These are phyloP conservation scores for Nannizzia gypsea DNA, from an alignment of 2,329 filamentous ascomycete genomes.

Conservation along the genomic window DNA sequence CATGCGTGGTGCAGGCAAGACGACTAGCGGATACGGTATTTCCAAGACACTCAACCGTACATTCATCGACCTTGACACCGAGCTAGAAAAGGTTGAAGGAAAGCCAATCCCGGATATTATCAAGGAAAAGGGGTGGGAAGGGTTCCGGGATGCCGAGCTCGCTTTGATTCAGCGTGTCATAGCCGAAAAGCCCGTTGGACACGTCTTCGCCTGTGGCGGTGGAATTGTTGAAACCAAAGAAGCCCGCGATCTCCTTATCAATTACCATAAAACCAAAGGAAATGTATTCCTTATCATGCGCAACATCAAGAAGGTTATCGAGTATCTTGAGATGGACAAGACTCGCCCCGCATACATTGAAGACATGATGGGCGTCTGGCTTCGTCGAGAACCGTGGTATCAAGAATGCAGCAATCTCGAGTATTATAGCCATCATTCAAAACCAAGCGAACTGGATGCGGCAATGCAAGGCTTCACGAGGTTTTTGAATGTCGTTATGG, in stretches of 20 bases:
- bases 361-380: slow-evolving; percentile 83
- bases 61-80: slow-evolving; percentile 76
- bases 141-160: slow-evolving; percentile 70
- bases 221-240: slow-evolving; percentile 79
- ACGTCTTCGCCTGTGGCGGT: slow-evolving; percentile 88
- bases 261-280: slow-evolving; percentile 64
- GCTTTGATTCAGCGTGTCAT: slow-evolving; percentile 61
- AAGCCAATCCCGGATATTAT: slow-evolving; percentile 82
- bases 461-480: slow-evolving; percentile 58
- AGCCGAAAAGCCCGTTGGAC: slow-evolving; percentile 58
- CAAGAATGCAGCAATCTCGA: slow-evolving; percentile 87
- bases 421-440: slow-evolving; percentile 68
- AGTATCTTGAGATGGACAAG: slow-evolving; percentile 80
- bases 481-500: slow-evolving; percentile 60
- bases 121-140: slow-evolving; percentile 67
- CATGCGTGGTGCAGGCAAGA: slow-evolving; percentile 95
- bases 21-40: slow-evolving; percentile 81
- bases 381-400: slow-evolving; percentile 80
- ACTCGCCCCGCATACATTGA: slow-evolving; percentile 84
- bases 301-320: slow-evolving; percentile 75
- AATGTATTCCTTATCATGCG: slow-evolving; percentile 79
- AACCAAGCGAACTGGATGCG: slow-evolving; percentile 38
- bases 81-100: slow-evolving; percentile 62
- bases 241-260: slow-evolving; percentile 61
- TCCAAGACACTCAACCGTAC: slow-evolving; percentile 61